A percentile compares a stretch with the other conserved stretches of the same genome.
Conservation (phyloP, 2,329 filamentous ascomycete species). For the Paecilomyces sp. region DNA sequence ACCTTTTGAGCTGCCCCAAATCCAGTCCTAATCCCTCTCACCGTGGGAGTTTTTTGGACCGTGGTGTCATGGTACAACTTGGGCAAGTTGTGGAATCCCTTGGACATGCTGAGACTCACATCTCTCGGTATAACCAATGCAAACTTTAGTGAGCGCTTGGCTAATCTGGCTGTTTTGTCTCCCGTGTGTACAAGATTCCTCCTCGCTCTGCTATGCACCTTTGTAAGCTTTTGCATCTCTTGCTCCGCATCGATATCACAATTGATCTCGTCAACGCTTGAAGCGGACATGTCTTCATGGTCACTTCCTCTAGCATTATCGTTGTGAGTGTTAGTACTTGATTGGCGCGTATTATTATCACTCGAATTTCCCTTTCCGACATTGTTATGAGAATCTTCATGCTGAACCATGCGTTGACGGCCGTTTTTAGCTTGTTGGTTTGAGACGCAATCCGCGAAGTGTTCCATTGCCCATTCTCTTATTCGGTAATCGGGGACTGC, state of each 20-base stretch:
- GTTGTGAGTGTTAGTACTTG: too few species aligned
- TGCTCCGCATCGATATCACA: too few species aligned
- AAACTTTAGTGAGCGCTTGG: neutral
- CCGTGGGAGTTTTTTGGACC: constrained; percentile 38
- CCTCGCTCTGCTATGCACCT: too few species aligned
- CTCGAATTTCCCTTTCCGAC: neutral
- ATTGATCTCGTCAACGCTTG: too few species aligned
- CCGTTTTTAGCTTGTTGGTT: neutral
- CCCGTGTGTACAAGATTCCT: neutral
- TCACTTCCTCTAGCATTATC: too few species aligned
- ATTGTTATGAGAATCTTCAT: neutral
- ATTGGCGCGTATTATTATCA: neutral
- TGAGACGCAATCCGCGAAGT: neutral
- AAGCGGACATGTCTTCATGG: too few species aligned
- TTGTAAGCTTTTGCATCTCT: too few species aligned
- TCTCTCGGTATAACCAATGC: neutral
- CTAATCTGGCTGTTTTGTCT: neutral
- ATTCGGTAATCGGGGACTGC: neutral
- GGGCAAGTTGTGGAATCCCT: neutral
- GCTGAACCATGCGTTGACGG: neutral
- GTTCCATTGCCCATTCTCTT: neutral
- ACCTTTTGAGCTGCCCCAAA: constrained; percentile 17
- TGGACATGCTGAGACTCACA: neutral
- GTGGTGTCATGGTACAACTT: constrained; percentile 9
- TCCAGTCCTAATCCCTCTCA: constrained; percentile 8